Evolutionary conservation across 371 early-diverging fungal genomes (phyloP), one percentile per base, ranked within the genome.

Genomic region (Chytridium lagenaria): DNA sequence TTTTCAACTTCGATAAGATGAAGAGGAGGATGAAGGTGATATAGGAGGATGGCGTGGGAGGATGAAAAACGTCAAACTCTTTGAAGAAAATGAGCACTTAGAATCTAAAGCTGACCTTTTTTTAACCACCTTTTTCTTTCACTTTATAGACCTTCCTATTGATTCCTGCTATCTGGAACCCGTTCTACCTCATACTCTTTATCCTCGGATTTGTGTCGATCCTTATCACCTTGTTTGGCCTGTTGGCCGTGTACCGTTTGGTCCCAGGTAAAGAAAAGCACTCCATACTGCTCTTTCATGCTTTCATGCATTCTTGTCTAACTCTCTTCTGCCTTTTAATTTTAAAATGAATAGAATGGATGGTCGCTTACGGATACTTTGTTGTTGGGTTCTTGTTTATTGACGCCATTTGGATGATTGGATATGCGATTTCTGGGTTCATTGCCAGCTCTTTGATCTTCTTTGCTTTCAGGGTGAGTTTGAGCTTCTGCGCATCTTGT

Each of bases 171-270:
- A 23, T 68, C 12, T 59, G 39, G 36, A 73, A 73, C 38, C 68
- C 68, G 0, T 68, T 73, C 31, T 67, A 67, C 57, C 38, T 67
- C 40, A 40, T 73, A 31, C 68, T 73, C 33, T 39, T 73, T 57
- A 23, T 68, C n/a, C 59, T 73, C 34, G 73, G 55, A 26, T 31
- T 73, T 38, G 19, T 63, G 34, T 33, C 34, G 23, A 40, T 73
- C 33, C 31, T 33, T 1, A 26, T 68, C 30, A 52, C 50, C n/a
- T n/a, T 59, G 16, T 12, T 73, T 28, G 73, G 73, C 1, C 63
- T 67, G 26, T 49, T 57, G 10, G 68, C 59, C n/a, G 69, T 73
- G 50, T 63, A 31, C 36, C 68, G 73, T 12, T 34, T 73, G 10
- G 49, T 73, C 37, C 73, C 73, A 1, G 73, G 68, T 37, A 57